phyloP scores from a whole-genome alignment of 2,329 filamentous ascomycete genomes.

The Trichoderma sp. region DNA sequence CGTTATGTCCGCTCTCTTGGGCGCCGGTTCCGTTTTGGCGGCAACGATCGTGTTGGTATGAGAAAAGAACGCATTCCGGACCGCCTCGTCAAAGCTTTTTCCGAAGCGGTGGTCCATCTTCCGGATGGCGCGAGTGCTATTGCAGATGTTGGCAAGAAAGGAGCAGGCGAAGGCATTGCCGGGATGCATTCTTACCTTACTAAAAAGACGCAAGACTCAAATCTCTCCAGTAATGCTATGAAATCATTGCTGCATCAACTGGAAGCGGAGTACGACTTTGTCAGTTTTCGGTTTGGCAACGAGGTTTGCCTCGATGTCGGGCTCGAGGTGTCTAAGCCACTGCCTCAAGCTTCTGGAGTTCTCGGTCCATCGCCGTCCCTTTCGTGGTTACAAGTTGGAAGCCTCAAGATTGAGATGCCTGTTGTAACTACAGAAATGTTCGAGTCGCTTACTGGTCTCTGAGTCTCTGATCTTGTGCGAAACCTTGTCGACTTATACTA shows the following conservation, averaged over 20 bases:
- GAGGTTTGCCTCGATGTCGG: neutral
- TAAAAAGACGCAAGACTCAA: neutral
- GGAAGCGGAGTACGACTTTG: neutral
- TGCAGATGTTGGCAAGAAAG: neutral
- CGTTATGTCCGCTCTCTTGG: neutral
- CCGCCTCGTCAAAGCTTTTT: neutral
- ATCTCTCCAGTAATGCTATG: neutral
- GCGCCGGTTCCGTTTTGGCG: constrained; percentile 2
- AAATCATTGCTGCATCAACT: neutral
- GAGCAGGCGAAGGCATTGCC: neutral
- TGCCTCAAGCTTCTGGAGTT: neutral
- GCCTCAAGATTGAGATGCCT: neutral
- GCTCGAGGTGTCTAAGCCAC: neutral
- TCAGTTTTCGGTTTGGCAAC: neutral
- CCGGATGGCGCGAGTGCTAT: neutral
- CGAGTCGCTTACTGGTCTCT: neutral
- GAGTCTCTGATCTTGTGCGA: neutral
- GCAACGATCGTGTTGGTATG: neutral
- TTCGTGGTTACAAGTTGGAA: neutral
- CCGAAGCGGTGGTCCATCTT: neutral
- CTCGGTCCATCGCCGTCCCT: neutral
- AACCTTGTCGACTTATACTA: neutral
- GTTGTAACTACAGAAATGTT: neutral
- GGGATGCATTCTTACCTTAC: constrained; percentile 6
- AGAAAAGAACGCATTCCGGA: neutral